Conservation (phyloP, 2,329 filamentous ascomycete genomes). For the Diplocarpon mali region DNA sequence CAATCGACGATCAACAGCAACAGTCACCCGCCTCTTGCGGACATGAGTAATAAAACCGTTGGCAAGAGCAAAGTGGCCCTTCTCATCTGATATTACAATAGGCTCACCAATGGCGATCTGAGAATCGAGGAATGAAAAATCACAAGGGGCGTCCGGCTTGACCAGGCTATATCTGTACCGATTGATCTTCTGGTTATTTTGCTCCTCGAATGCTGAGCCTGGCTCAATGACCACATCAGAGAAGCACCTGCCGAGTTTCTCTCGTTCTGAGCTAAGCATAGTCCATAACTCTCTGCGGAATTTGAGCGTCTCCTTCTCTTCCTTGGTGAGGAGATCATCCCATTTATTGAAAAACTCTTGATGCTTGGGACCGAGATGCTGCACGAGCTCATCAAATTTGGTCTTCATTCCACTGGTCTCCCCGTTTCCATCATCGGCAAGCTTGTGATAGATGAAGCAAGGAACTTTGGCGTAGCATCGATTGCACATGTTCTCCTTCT, state of each 20-base stretch:
- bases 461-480: conserved; percentile 83
- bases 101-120: conserved; percentile 81
- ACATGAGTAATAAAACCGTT: conserved; percentile 82
- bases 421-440: conserved; percentile 73
- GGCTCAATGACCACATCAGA: conserved; percentile 75
- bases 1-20: conserved; percentile 81
- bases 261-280: conserved; percentile 80
- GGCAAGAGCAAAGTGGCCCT: conserved; percentile 87
- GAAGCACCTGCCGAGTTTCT: conserved; percentile 83
- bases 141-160: conserved; percentile 49
- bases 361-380: conserved; percentile 63
- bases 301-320: conserved; percentile 83
- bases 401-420: conserved; percentile 71
- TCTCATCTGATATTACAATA: conserved; percentile 90
- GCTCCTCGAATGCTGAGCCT: conserved; percentile 60
- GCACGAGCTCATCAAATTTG: conserved; percentile 72
- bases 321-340: conserved; percentile 86
- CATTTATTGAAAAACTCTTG: conserved; percentile 86
- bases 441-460: conserved; percentile 89
- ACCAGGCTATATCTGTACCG: conserved; percentile 78
- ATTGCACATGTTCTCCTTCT: conserved; percentile 69
- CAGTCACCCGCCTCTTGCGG: conserved; percentile 63
- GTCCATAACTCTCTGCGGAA: conserved; percentile 90
- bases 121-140: conserved; percentile 83
- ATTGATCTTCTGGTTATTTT: conserved; percentile 72